Evolutionary conservation across 2,329 filamentous ascomycete species (phyloP).

Genomic region (Monilinia fructicola): DNA sequence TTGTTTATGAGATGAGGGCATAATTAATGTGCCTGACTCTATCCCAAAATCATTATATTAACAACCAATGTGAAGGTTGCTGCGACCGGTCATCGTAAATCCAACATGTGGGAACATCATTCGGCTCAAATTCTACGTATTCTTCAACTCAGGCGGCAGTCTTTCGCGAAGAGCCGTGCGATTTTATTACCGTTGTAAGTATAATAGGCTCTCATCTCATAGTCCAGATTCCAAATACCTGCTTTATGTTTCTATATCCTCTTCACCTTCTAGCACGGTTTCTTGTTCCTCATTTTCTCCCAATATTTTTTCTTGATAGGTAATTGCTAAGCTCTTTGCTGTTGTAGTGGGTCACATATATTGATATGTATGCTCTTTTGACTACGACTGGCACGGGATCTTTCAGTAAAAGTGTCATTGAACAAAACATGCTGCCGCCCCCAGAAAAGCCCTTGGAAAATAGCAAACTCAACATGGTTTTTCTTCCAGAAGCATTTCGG

Average conservation of each 20-base stretch:
- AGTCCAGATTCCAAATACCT: neutral
- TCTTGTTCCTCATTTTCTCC: neutral
- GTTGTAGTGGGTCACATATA: constrained; percentile 48
- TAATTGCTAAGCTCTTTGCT: neutral
- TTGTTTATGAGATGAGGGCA: constrained; percentile 13
- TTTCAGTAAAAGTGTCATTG: constrained; percentile 48
- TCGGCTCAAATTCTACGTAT: constrained; percentile 53
- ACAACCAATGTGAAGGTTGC: constrained; percentile 44
- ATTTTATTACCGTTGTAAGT: constrained; percentile 49
- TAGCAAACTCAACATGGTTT: neutral
- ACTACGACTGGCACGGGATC: constrained; percentile 52
- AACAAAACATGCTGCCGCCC: constrained; percentile 49
- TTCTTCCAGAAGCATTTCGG: neutral
- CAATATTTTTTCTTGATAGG: neutral
- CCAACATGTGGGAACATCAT: constrained; percentile 55
- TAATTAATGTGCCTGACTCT: neutral
- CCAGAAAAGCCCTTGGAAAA: constrained; percentile 26
- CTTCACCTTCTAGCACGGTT: neutral
- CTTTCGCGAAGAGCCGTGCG: constrained; percentile 48
- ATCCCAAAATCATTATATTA: constrained; percentile 28
- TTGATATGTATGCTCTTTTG: constrained; percentile 56
- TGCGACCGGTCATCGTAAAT: constrained; percentile 44
- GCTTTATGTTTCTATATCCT: neutral
- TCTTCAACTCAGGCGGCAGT: constrained; percentile 48
- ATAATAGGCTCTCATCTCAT: neutral